A percentile compares a stretch with the other conserved stretches of the same genome.
These are phyloP conservation scores for Phytophthora multivora DNA, from an alignment of 352 stramenopile species.

Conservation along the genomic window DNA sequence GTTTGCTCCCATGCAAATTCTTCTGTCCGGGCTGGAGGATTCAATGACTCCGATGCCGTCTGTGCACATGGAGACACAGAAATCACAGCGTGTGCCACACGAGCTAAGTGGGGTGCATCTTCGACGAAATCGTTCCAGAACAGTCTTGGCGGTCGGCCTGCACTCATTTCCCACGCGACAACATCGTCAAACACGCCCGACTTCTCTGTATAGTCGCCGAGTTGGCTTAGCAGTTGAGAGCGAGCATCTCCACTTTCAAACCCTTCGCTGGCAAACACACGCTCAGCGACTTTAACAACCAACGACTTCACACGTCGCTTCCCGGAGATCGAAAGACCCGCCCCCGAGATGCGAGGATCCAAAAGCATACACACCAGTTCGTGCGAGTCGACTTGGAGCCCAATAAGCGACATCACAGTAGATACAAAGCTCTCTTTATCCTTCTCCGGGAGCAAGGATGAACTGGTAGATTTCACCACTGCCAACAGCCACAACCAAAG, in stretches of 20 bases:
- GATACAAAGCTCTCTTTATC: constrained; percentile 12
- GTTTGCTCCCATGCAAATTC: constrained; percentile 24
- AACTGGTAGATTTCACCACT: constrained; percentile 14
- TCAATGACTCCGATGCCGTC: constrained; percentile 14
- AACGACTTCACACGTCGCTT: constrained; percentile 52
- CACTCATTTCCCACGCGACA: constrained; percentile 58
- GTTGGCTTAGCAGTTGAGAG: constrained; percentile 38
- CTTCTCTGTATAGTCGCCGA: constrained; percentile 45
- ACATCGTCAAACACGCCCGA: constrained; percentile 43
- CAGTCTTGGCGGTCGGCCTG: constrained; percentile 31
- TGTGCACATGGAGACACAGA: constrained; percentile 30
- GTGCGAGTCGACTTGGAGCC: constrained; percentile 32
- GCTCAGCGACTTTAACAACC: constrained; percentile 41
- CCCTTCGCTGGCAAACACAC: constrained; percentile 25
- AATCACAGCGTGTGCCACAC: constrained; percentile 39
- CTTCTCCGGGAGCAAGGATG: constrained; percentile 13
- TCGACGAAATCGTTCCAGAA: constrained; percentile 62
- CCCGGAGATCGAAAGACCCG: constrained; percentile 42
- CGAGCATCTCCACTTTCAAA: constrained; percentile 22
- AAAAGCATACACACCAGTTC: constrained; percentile 54
- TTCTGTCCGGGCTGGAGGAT: not conserved
- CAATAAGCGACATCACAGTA: constrained; percentile 14
- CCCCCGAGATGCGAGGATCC: constrained; percentile 49
- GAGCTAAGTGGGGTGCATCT: constrained; percentile 47
- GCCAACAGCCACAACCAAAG: constrained; percentile 55